Conservation (phyloP, 805 yeast genomes). For the Yamadazyma scolyti region DNA sequence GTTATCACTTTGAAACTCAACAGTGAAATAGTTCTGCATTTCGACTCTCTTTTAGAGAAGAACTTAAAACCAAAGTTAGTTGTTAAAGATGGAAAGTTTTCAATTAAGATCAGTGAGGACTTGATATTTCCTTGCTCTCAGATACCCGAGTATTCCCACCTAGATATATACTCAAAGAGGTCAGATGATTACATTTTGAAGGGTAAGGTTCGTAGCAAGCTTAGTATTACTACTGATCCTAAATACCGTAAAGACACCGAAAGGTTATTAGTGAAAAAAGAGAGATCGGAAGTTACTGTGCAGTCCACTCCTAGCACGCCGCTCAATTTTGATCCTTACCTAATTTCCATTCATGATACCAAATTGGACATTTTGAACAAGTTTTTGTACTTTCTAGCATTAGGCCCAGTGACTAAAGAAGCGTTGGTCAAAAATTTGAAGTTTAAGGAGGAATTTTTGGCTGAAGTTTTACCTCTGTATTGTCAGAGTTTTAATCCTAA, state of each 20-base stretch:
- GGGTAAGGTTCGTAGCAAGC: conserved; percentile 29
- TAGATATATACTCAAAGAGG: conserved; percentile 25
- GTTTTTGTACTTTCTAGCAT: conserved; percentile 43
- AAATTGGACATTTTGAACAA: conserved; percentile 14
- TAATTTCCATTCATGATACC: conserved; percentile 7
- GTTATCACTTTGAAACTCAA: conserved; percentile 23
- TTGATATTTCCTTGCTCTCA: conserved; percentile 29
- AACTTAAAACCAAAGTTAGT: conserved; percentile 25
- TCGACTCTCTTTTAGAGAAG: conserved; percentile 15
- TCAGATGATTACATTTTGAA: conserved; percentile 14
- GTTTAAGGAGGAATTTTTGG: conserved; percentile 9
- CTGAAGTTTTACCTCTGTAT: conserved; percentile 18
- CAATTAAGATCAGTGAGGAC: conserved; percentile 24
- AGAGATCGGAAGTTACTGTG: too few relatives aligned
- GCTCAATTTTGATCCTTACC: conserved; percentile 11
- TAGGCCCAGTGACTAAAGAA: conserved; percentile 41
- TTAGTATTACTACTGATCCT: conserved; percentile 29
- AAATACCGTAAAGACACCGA: too few relatives aligned
- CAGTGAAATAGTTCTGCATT: conserved; percentile 21
- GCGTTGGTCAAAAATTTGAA: conserved; percentile 1
- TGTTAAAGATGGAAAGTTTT: conserved; percentile 33
- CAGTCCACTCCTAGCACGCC: conserved; percentile 12
- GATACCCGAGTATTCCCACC: conserved; percentile 32
- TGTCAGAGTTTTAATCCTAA: conserved; percentile 29
- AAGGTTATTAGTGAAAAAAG: too few relatives aligned